These are phyloP conservation scores for Castanospermum australe DNA, from an alignment of 306 rosid genomes.

Conservation along the genomic window DNA sequence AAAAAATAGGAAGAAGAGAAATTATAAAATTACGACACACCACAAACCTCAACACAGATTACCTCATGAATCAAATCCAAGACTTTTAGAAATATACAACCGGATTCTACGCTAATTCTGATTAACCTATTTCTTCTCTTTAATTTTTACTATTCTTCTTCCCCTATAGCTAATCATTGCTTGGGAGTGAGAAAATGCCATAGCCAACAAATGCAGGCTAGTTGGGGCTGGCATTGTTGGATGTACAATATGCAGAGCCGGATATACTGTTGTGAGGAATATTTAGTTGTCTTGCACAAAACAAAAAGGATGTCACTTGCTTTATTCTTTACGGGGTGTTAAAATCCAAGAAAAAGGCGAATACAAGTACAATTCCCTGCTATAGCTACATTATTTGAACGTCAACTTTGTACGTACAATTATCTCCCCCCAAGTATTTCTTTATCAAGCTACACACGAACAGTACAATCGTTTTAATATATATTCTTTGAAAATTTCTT, in stretches of 20 bases:
- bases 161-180: neutral
- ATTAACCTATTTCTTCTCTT: too few relatives aligned
- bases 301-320: conserved; percentile 38
- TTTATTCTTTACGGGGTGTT: conserved; percentile 24
- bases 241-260: conserved; percentile 16
- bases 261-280: conserved; percentile 31
- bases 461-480: neutral
- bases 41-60: too few relatives aligned
- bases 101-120: too few relatives aligned
- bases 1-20: too few relatives aligned
- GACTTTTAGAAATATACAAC: too few relatives aligned
- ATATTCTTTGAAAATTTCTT: neutral
- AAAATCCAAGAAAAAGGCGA: conserved; percentile 30
- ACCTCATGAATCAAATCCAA: too few relatives aligned
- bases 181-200: neutral
- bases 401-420: conserved; percentile 23
- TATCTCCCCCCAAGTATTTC: neutral
- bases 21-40: too few relatives aligned
- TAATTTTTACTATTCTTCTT: neutral
- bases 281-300: conserved; percentile 34
- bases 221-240: conserved; percentile 35
- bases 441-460: conserved; percentile 23
- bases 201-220: conserved; percentile 13
- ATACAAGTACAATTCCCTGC: neutral
- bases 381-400: conserved; percentile 21